Evolutionary conservation across 371 early-diverging fungal genomes (phyloP).

Genomic region (Mortierella sp.): DNA sequence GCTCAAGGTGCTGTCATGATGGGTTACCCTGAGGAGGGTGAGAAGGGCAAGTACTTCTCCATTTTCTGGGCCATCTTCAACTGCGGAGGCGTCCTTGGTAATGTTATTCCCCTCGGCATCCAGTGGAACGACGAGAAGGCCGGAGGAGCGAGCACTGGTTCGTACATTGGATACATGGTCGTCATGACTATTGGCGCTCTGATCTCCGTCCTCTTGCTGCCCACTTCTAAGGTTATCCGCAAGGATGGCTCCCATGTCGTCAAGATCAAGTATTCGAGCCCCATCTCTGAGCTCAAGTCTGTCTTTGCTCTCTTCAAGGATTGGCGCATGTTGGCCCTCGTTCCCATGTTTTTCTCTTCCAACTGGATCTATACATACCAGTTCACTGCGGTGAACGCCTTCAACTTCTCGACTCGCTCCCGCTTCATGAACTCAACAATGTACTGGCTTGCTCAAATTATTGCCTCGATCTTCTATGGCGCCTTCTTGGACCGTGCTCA

Average conservation of each 20-base stretch:
- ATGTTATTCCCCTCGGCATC: slow-evolving; percentile 72
- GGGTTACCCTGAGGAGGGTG: slow-evolving; percentile 72
- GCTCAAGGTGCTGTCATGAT: slow-evolving; percentile 79
- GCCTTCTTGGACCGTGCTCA: slow-evolving; percentile 63
- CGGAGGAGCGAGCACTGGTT: slow-evolving; percentile 62
- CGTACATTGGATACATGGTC: slow-evolving; percentile 76
- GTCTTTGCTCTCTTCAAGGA: slow-evolving; percentile 72
- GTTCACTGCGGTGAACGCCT: slow-evolving; percentile 63
- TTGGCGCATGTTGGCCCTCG: slow-evolving; percentile 66
- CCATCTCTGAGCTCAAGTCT: slow-evolving; percentile 64
- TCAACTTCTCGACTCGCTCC: slow-evolving; percentile 69
- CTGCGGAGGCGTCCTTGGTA: slow-evolving; percentile 81
- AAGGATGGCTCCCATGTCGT: slow-evolving; percentile 71
- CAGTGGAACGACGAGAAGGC: slow-evolving; percentile 62
- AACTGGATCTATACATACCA: slow-evolving; percentile 86
- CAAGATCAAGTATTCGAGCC: slow-evolving; percentile 61
- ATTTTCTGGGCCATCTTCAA: slow-evolving; percentile 77
- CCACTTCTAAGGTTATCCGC: slow-evolving; percentile 69
- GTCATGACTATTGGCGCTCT: slow-evolving; percentile 71
- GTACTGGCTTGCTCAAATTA: slow-evolving; percentile 79
- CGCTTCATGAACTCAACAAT: slow-evolving; percentile 73
- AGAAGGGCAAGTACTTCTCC: slow-evolving; percentile 80
- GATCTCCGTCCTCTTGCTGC: slow-evolving; percentile 66
- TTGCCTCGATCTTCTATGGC: slow-evolving; percentile 67
- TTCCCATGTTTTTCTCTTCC: slow-evolving; percentile 79